Conservation (phyloP, 106 monocot species). For the Apostasia ramifera region DNA sequence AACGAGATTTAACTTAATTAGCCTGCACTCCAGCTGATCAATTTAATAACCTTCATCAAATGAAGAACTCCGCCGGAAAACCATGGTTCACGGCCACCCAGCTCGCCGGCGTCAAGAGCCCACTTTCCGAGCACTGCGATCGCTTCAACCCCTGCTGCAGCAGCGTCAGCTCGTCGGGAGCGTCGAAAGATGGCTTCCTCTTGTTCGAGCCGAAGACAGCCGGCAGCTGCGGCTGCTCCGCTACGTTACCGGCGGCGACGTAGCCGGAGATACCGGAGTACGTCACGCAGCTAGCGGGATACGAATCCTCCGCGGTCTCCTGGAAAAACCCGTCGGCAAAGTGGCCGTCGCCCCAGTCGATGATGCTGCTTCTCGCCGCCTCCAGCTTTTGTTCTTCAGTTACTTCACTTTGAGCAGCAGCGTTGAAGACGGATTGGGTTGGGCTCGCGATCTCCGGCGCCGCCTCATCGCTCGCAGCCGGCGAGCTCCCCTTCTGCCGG, state of each 20-base stretch:
- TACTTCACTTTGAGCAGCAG: neutral
- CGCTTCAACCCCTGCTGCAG: constrained; percentile 6
- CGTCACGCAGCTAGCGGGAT: neutral
- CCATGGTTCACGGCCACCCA: neutral
- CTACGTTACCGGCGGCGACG: neutral
- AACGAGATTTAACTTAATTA: too few species aligned
- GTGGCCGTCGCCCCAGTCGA: neutral
- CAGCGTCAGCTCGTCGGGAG: constrained; percentile 1
- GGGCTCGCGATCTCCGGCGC: neutral
- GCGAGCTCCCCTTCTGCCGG: neutral
- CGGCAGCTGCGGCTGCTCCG: neutral
- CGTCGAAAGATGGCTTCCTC: neutral
- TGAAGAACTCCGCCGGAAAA: constrained; percentile 6
- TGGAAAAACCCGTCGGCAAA: neutral
- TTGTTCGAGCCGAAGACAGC: neutral
- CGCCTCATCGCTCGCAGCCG: neutral
- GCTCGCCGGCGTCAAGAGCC: neutral
- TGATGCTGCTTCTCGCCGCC: neutral
- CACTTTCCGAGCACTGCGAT: neutral
- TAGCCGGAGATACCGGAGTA: neutral
- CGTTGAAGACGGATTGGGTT: neutral
- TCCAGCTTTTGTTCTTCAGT: neutral
- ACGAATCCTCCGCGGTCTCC: neutral
- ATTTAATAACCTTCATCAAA: too few species aligned
- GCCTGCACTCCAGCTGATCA: too few species aligned